Evolutionary conservation across 345 rosid genomes (phyloP).

Genomic region (Corchorus olitorius): DNA sequence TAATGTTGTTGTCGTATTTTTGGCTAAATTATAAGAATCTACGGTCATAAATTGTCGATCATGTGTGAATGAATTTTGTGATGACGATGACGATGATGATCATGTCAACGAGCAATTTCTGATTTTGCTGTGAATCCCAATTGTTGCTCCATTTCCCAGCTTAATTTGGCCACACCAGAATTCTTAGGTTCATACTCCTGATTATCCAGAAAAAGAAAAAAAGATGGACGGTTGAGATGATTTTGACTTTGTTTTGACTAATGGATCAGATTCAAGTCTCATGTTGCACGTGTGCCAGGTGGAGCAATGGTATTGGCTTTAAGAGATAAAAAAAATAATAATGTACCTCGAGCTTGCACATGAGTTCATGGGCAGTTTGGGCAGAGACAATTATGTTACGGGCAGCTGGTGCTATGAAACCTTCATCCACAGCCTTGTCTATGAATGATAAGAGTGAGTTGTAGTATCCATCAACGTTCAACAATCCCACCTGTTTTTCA

Average conservation of each 20-base stretch:
- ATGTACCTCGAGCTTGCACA: slow-evolving; percentile 71
- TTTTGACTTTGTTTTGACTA: neutral
- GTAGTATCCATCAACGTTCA: slow-evolving; percentile 81
- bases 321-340: neutral
- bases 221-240: neutral
- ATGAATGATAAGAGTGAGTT: slow-evolving; percentile 68
- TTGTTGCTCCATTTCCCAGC: slow-evolving; percentile 71
- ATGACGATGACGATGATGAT: neutral
- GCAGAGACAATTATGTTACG: slow-evolving; percentile 76
- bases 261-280: neutral
- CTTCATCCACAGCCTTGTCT: slow-evolving; percentile 87
- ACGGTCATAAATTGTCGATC: slow-evolving; percentile 25
- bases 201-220: neutral
- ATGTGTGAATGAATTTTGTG: neutral
- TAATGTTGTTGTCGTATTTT: slow-evolving; percentile 4
- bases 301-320: neutral
- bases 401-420: slow-evolving; percentile 70
- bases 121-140: slow-evolving; percentile 50
- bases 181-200: slow-evolving; percentile 65
- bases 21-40: slow-evolving; percentile 17
- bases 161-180: slow-evolving; percentile 51
- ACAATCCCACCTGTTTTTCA: slow-evolving; percentile 60
- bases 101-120: slow-evolving; percentile 56
- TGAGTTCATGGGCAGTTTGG: slow-evolving; percentile 68
- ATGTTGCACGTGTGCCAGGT: neutral